Conservation (phyloP, 2,329 filamentous ascomycete species). For the Neospermospora avenae region DNA sequence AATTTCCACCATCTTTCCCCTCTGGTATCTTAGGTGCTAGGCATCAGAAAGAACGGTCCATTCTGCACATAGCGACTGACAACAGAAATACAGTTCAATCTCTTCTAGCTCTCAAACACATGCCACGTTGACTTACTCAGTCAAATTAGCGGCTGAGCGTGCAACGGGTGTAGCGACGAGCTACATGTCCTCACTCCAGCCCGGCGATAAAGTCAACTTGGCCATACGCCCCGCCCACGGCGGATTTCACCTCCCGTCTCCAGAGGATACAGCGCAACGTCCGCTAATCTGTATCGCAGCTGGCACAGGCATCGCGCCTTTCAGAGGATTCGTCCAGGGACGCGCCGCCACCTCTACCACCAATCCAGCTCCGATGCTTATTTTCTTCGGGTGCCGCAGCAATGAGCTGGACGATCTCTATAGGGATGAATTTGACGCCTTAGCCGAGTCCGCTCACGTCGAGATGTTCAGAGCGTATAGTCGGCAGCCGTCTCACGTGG, state of each 20-base stretch:
- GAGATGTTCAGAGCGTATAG: slow-evolving; percentile 27
- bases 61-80: no score
- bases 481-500: slow-evolving; percentile 17
- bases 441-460: slow-evolving; percentile 27
- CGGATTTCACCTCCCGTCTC: slow-evolving; percentile 32
- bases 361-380: slow-evolving; percentile 28
- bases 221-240: slow-evolving; percentile 40
- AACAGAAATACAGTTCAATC: no score
- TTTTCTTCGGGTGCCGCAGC: slow-evolving; percentile 31
- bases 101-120: slow-evolving; percentile 58
- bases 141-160: slow-evolving; percentile 39
- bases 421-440: slow-evolving; percentile 22
- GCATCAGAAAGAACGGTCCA: no score
- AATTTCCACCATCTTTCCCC: no score
- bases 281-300: slow-evolving; percentile 36
- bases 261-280: slow-evolving; percentile 31
- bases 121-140: slow-evolving; percentile 60
- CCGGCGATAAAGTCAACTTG: slow-evolving; percentile 38
- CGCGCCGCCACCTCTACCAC: slow-evolving; percentile 44
- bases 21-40: no score
- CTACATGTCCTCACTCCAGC: slow-evolving; percentile 42
- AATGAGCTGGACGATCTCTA: slow-evolving; percentile 27
- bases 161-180: slow-evolving; percentile 47
- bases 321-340: slow-evolving; percentile 48
- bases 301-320: slow-evolving; percentile 44